Conservation (phyloP, 169 alveolate genomes). For the Theileria parva region DNA sequence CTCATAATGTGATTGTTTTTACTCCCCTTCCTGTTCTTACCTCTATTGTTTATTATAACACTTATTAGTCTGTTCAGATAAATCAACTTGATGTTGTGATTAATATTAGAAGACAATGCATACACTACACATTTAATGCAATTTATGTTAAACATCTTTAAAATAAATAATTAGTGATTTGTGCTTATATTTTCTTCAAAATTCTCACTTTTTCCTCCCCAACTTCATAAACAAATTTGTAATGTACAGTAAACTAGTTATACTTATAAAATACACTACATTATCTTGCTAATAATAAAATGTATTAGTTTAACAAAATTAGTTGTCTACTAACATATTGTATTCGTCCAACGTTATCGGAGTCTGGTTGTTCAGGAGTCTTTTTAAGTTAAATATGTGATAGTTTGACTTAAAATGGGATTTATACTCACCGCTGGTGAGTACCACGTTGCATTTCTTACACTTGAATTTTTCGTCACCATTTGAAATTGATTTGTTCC, state of each 20-base stretch:
- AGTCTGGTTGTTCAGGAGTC: slow-evolving; percentile 74
- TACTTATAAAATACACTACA: no score
- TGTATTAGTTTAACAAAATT: no score
- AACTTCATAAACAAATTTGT: neutral
- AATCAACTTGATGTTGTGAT: neutral
- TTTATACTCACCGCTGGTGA: slow-evolving; percentile 29
- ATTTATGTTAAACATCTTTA: neutral
- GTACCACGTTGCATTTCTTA: slow-evolving; percentile 69
- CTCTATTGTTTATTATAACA: neutral
- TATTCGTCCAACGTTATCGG: slow-evolving; percentile 80
- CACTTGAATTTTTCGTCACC: slow-evolving; percentile 61
- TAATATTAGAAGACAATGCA: neutral
- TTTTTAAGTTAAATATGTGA: slow-evolving; percentile 79
- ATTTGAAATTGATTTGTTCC: neutral
- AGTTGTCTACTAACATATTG: neutral
- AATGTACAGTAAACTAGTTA: no score
- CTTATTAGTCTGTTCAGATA: neutral
- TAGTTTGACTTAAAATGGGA: slow-evolving; percentile 80
- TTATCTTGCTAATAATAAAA: neutral
- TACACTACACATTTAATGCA: neutral
- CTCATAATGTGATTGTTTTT: neutral
- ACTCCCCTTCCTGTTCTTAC: neutral
- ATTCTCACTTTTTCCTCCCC: neutral
- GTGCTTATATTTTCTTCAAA: neutral
- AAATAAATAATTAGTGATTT: neutral